Evolutionary conservation across 371 early-diverging fungal species (phyloP), one percentile per base, ranked within the genome.

Genomic region (Apophysomyces trapeziformis): DNA sequence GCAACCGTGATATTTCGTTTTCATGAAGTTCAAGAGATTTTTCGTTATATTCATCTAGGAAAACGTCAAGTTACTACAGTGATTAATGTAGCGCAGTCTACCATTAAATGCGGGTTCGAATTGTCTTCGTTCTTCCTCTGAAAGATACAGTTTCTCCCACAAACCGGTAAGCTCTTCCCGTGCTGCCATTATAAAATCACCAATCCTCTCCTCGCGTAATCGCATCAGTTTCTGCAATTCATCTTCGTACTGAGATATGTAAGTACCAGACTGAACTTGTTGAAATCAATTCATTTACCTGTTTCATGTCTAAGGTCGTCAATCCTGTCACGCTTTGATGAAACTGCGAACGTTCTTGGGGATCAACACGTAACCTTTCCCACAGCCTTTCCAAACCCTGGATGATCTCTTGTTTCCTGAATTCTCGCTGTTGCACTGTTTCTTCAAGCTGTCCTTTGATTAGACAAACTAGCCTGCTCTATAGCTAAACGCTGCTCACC

Each of bases 61-160:
- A 47, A 36, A 44, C 4, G 58, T 36, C 9, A 45, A 37, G 13
- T 11, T 12, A 9, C 1, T 7, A 45, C 14, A 65, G 26, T 18
- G 18, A 38, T 39, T 54, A 11, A 35, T 38, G 2, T n/a, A 16
- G 13, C 21, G 26, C 8, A 12, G 39, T 36, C 38, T 71, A 73
- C 77, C 67, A 36, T 58, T 64, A 44, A 68, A 74, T 9, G 74
- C 82, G 43, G 73, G 70, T 16, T 50, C 45, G 45, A 82, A 82
- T 32, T 65, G 63, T 7, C 64, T 45, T 18, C 73, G 65, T 63
- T 80, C 75, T 5, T 68, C 63, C 4, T 71, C 68, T 7, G 73
- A 73, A n/a, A 74, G 72, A 44, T 80, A 80, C 7, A 80, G 56
- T 62, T 76, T 70, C 47, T 80, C 72, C 83, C 83, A 83, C 37